Base-by-base conservation (phyloP, 495 filamentous ascomycete species). In the Staphylotrichum tortipilum region DNA sequence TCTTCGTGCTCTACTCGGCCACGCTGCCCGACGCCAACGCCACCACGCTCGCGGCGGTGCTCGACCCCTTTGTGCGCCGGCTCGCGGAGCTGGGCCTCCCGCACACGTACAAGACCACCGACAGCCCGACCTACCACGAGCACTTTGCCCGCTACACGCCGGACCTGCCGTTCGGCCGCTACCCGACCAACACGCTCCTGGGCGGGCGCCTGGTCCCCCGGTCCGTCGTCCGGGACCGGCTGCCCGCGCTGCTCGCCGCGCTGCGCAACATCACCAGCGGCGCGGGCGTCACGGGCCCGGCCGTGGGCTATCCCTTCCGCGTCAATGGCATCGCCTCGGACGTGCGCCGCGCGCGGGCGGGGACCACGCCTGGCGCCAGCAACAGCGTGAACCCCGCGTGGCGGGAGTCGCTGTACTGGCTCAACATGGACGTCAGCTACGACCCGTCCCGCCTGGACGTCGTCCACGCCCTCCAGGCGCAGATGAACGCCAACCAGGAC, bases 371-470 rank as follows among this genome's bases (percentile, higher is more conserved):
- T 6, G 26, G 11, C 5, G 12, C 64, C n/a, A n/a, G n/a, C 45
- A 81, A 81, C 54, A 63, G 78, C 1, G 76, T 83, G 2, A 62
- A 77, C 5, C 79, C 79, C 5, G 75, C 75, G 4, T 83, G 79
- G 78, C 70, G 81, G n/a, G 66, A 78, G 3, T 57, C 79, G 0
- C 45, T 47, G 3, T 45, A 36, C 26, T 29, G 50, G 22, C 24
- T 40, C 36, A 55, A 47, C 48, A 10, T 57, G 18, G 57, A 30
- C 7, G 69, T 63, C 0, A 57, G 64, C 3, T 75, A 71, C 68
- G 60, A 65, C 58, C 58, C 64, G 5, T 58, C 66, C 0, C 34
- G 69, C 10, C 15, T 19, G 15, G 26, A 46, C 2, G 43, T 10
- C 11, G 28, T 42, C 14, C 7, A 26, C 11, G 23, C 26, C 2